Evolutionary conservation across 2,329 filamentous ascomycete species (phyloP).

Genomic region (Arthrobotrys musiformis): DNA sequence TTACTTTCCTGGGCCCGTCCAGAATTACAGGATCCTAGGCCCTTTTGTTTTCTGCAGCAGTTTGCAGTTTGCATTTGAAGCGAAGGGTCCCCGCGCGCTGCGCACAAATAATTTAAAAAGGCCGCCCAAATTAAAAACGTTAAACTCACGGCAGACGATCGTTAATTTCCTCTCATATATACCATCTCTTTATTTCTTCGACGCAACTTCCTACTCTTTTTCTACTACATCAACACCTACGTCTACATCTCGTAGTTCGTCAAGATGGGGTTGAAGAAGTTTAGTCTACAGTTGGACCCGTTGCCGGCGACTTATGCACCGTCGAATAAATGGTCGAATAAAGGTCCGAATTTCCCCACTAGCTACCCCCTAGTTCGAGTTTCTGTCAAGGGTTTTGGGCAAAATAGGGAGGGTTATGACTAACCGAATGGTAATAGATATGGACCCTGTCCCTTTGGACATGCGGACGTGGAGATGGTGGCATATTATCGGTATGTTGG

Average conservation of each 20-base stretch:
- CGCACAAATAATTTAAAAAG: neutral
- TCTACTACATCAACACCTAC: neutral
- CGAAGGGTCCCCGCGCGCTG: slow-evolving; percentile 10
- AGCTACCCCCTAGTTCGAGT: too few species aligned
- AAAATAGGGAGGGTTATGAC: slow-evolving; percentile 35
- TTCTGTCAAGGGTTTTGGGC: neutral
- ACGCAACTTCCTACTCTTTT: neutral
- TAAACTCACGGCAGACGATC: neutral
- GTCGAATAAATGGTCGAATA: slow-evolving; percentile 56
- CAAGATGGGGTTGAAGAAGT: slow-evolving; percentile 33
- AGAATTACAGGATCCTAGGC: neutral
- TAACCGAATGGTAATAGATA: slow-evolving; percentile 54
- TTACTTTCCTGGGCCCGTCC: neutral
- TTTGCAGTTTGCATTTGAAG: slow-evolving; percentile 8
- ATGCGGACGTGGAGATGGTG: slow-evolving; percentile 66
- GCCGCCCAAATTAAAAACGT: slow-evolving; percentile 7
- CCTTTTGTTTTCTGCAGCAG: neutral
- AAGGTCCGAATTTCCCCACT: slow-evolving; percentile 31
- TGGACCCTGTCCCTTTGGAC: slow-evolving; percentile 61
- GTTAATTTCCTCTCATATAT: neutral
- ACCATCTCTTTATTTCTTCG: neutral
- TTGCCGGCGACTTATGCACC: slow-evolving; percentile 53
- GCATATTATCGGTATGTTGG: slow-evolving; percentile 61
- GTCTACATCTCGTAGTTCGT: neutral
- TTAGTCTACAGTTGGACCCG: slow-evolving; percentile 49